A percentile compares a stretch with the other conserved stretches of the same genome.
phyloP scores from a whole-genome alignment of 306 rosid species.

The Ormosia semicastrata region DNA sequence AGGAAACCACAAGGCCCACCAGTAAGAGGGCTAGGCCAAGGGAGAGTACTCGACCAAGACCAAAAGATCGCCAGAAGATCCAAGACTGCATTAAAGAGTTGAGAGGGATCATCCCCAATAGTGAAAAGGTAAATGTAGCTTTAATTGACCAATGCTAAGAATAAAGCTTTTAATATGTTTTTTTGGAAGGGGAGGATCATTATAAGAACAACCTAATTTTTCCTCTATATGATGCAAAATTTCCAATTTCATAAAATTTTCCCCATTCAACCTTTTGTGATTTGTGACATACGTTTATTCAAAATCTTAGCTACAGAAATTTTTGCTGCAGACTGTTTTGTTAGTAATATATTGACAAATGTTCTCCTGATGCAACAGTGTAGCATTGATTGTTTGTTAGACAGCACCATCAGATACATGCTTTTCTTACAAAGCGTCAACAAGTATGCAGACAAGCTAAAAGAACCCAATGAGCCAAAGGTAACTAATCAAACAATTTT shows the following conservation, averaged over 20 bases:
- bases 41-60: slow-evolving; percentile 80
- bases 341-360: slow-evolving; percentile 10
- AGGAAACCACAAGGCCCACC: slow-evolving; percentile 48
- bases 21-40: slow-evolving; percentile 78
- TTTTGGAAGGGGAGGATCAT: background rate
- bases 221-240: background rate
- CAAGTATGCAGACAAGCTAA: slow-evolving; percentile 69
- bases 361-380: slow-evolving; percentile 63
- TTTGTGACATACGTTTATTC: slow-evolving; percentile 1
- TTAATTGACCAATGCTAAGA: background rate
- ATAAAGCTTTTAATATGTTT: background rate
- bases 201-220: background rate
- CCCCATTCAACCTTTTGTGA: background rate
- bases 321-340: background rate
- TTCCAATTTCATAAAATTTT: background rate
- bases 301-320: background rate
- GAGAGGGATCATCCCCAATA: slow-evolving; percentile 78
- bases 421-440: slow-evolving; percentile 60
- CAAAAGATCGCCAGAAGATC: slow-evolving; percentile 96
- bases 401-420: slow-evolving; percentile 86
- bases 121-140: slow-evolving; percentile 65
- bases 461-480: slow-evolving; percentile 65
- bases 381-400: slow-evolving; percentile 88
- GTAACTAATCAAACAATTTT: slow-evolving; percentile 36
- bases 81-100: slow-evolving; percentile 89